These are phyloP conservation scores for Chrysoporthe austroafricana DNA, from an alignment of 2,329 filamentous ascomycete species.

Conservation along the genomic window DNA sequence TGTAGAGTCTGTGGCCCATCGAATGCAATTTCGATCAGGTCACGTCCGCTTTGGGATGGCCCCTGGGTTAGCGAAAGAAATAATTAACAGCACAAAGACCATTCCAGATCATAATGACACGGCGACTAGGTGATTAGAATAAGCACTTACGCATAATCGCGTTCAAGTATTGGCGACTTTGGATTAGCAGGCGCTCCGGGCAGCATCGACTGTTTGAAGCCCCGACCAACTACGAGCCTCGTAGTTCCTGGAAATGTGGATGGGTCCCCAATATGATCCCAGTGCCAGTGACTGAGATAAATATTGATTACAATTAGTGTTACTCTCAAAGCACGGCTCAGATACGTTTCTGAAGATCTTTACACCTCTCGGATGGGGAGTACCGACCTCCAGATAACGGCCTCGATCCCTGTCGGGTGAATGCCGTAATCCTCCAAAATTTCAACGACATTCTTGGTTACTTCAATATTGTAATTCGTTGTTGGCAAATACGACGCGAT, in stretches of 20 bases:
- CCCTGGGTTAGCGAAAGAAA: background rate
- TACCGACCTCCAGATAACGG: slow-evolving; percentile 21
- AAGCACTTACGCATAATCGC: slow-evolving; percentile 33
- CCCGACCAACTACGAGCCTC: slow-evolving; percentile 50
- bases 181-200: slow-evolving; percentile 46
- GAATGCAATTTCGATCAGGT: slow-evolving; percentile 14
- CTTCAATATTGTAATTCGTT: slow-evolving; percentile 35
- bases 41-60: background rate
- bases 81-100: background rate
- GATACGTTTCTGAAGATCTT: background rate
- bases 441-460: slow-evolving; percentile 35
- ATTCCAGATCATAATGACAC: too few relatives aligned
- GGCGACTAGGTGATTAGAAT: background rate
- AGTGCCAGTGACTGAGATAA: slow-evolving; percentile 45
- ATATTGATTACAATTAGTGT: background rate
- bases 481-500: slow-evolving; percentile 35
- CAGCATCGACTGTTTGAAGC: slow-evolving; percentile 43
- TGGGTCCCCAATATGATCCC: slow-evolving; percentile 52
- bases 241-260: slow-evolving; percentile 45
- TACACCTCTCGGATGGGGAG: background rate
- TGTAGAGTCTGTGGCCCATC: slow-evolving; percentile 30
- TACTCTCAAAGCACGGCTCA: background rate
- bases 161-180: slow-evolving; percentile 34
- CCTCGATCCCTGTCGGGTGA: background rate
- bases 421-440: slow-evolving; percentile 26